Conservation (phyloP, 345 rosid genomes). For the Durio zibethinus region DNA sequence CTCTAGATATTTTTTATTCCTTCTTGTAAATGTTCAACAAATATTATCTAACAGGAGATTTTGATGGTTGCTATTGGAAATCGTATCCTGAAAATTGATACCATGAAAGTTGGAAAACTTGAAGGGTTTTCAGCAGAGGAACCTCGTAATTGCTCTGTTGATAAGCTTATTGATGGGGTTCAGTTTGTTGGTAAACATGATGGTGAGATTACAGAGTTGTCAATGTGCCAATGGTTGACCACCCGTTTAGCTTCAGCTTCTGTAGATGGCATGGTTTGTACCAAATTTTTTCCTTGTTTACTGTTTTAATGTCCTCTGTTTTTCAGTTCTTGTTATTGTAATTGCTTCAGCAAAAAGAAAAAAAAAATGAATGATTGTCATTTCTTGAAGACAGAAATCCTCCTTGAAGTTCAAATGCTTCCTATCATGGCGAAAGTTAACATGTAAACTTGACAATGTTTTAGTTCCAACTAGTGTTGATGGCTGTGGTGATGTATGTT, state of each 20-base stretch:
- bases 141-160: conserved; percentile 51
- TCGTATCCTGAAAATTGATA: conserved; percentile 54
- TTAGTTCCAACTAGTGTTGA: neutral
- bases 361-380: neutral
- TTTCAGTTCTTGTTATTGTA: neutral
- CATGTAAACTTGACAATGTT: conserved; percentile 1
- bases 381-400: neutral
- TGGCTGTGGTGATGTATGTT: neutral
- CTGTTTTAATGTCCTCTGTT: neutral
- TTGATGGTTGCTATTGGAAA: conserved; percentile 66
- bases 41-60: conserved; percentile 46
- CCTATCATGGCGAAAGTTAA: neutral
- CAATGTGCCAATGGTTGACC: conserved; percentile 81
- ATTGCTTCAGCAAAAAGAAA: neutral
- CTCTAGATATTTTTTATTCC: neutral
- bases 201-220: conserved; percentile 57
- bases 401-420: neutral
- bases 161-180: conserved; percentile 63
- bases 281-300: neutral
- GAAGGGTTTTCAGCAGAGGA: conserved; percentile 50
- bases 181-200: conserved; percentile 76
- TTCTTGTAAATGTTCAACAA: conserved; percentile 2
- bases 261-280: conserved; percentile 62
- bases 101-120: conserved; percentile 50
- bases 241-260: conserved; percentile 77